Percentiles rank a stretch among this genome's conserved stretches.
Conservation (phyloP, 768 basidiomycete genomes). For the Leucocoprinus leucothites region DNA sequence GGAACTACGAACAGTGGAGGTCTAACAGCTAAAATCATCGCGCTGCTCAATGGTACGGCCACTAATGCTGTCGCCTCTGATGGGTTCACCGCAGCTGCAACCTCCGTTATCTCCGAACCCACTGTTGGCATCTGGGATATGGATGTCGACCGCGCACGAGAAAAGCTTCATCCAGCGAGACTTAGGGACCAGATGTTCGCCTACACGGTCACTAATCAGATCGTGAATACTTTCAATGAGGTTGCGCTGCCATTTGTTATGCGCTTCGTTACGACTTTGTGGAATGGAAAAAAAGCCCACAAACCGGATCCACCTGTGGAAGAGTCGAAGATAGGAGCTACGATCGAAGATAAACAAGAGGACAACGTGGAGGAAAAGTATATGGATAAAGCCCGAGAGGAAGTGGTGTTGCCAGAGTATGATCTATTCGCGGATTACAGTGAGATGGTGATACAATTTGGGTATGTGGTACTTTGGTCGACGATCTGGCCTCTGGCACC, state of each 20-base stretch:
- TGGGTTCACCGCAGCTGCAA: slow-evolving; percentile 12
- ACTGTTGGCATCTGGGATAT: slow-evolving; percentile 45
- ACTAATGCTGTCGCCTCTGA: slow-evolving; percentile 8
- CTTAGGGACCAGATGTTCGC: slow-evolving; percentile 93
- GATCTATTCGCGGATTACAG: slow-evolving; percentile 84
- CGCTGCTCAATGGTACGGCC: slow-evolving; percentile 28
- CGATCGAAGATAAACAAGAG: slow-evolving; percentile 67
- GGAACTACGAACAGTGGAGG: slow-evolving; percentile 15
- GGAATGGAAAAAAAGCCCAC: slow-evolving; percentile 11
- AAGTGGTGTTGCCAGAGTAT: slow-evolving; percentile 80
- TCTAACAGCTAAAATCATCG: slow-evolving; percentile 19
- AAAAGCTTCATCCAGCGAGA: slow-evolving; percentile 64
- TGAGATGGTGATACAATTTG: slow-evolving; percentile 97
- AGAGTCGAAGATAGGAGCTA: slow-evolving; percentile 59
- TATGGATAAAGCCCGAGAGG: slow-evolving; percentile 70
- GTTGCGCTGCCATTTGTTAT: slow-evolving; percentile 78
- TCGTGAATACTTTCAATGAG: slow-evolving; percentile 73
- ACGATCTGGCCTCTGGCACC: slow-evolving; percentile 93
- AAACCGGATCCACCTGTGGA: slow-evolving; percentile 18
- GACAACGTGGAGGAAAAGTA: slow-evolving; percentile 69
- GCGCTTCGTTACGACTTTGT: slow-evolving; percentile 50
- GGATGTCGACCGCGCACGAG: slow-evolving; percentile 44
- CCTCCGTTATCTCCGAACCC: slow-evolving; percentile 3
- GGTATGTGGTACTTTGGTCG: slow-evolving; percentile 89
- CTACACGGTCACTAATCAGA: slow-evolving; percentile 86